phyloP scores from a whole-genome alignment of 495 filamentous ascomycete species.

The Penicillium antarcticum region DNA sequence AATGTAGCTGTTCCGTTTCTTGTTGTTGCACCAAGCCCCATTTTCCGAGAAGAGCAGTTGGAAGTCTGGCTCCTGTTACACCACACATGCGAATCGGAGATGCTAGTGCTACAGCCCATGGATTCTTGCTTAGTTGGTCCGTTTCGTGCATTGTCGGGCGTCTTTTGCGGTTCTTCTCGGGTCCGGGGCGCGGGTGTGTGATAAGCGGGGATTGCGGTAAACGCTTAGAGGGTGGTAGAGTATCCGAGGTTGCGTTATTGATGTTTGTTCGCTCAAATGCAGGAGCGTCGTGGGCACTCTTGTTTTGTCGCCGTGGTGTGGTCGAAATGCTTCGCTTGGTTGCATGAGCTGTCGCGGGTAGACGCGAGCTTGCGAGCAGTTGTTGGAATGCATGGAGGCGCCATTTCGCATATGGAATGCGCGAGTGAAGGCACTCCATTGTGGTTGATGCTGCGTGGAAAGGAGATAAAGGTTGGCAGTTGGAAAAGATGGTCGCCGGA shows the following conservation, averaged over 20 bases:
- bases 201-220: conserved; percentile 42
- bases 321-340: conserved; percentile 8
- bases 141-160: conserved; percentile 41
- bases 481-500: conserved; percentile 6
- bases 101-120: conserved; percentile 58
- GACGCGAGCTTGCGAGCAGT: conserved; percentile 13
- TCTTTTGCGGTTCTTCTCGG: conserved; percentile 23
- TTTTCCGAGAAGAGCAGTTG: conserved; percentile 59
- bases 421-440: conserved; percentile 29
- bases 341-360: neutral
- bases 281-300: neutral
- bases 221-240: conserved; percentile 28
- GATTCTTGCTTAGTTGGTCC: conserved; percentile 30
- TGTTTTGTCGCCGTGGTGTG: neutral
- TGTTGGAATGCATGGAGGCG: conserved; percentile 29
- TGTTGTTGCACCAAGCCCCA: conserved; percentile 59
- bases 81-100: conserved; percentile 60
- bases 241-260: neutral
- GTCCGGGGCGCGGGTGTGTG: conserved; percentile 14
- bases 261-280: conserved; percentile 1
- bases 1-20: conserved; percentile 51
- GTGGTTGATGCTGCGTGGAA: neutral
- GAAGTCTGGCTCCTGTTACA: conserved; percentile 54
- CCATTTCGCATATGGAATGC: conserved; percentile 32
- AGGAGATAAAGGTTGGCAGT: conserved; percentile 1